phyloP scores from a whole-genome alignment of 2,329 filamentous ascomycete genomes.

The Calcarisporium arbuscula region DNA sequence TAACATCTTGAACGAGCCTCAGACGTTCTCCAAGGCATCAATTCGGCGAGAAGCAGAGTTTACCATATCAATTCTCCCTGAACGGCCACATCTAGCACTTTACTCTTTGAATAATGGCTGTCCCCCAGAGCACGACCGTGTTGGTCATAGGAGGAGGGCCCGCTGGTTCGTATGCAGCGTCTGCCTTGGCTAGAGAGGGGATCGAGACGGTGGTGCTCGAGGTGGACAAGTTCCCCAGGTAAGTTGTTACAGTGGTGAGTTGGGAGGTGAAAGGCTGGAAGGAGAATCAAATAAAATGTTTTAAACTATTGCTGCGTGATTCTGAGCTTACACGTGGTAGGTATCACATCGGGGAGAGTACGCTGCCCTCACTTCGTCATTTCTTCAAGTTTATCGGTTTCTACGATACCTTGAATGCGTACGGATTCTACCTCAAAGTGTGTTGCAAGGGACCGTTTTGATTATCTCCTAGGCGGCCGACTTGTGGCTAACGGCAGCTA shows the following conservation, averaged over 20 bases:
- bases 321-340: not conserved
- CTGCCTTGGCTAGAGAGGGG: slow-evolving; percentile 11
- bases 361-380: slow-evolving; percentile 31
- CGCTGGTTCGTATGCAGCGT: slow-evolving; percentile 12
- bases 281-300: too few relatives aligned
- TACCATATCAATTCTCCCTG: too few relatives aligned
- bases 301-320: not conserved
- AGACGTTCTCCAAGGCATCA: too few relatives aligned
- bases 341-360: slow-evolving; percentile 33
- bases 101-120: slow-evolving; percentile 2
- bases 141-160: slow-evolving; percentile 11
- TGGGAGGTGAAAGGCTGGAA: too few relatives aligned
- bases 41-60: too few relatives aligned
- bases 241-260: not conserved
- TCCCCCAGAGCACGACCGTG: slow-evolving; percentile 4
- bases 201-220: slow-evolving; percentile 12
- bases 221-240: slow-evolving; percentile 12
- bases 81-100: too few relatives aligned
- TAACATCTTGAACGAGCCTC: too few relatives aligned
- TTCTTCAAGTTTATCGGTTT: slow-evolving; percentile 38
- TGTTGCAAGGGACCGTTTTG: not conserved
- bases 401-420: slow-evolving; percentile 27
- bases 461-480: not conserved
- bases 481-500: not conserved
- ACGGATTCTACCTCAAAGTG: slow-evolving; percentile 37